These are phyloP conservation scores for Notholithocarpus densiflorus DNA, from an alignment of 306 rosid species.

Conservation along the genomic window DNA sequence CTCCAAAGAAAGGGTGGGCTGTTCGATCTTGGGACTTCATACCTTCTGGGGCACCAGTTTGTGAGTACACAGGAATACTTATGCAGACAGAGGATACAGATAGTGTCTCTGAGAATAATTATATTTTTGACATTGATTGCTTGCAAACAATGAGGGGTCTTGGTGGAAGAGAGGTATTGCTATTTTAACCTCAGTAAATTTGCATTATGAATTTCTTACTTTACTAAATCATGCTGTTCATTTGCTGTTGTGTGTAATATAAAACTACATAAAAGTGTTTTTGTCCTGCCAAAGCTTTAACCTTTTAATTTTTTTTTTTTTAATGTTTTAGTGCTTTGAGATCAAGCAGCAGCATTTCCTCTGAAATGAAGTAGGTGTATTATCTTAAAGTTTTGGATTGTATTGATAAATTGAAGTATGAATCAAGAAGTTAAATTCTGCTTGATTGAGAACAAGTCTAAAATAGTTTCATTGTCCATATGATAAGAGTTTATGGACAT, in stretches of 20 bases:
- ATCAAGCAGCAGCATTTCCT: background rate
- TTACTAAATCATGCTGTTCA: background rate
- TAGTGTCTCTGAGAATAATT: slow-evolving; percentile 56
- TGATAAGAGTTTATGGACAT: background rate
- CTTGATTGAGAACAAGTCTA: background rate
- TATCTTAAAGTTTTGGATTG: background rate
- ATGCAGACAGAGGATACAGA: slow-evolving; percentile 76
- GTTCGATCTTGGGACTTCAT: slow-evolving; percentile 97
- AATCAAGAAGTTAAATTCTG: background rate
- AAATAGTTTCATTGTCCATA: background rate
- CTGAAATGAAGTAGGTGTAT: background rate
- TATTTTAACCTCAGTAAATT: background rate
- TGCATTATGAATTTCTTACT: background rate
- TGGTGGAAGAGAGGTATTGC: slow-evolving; percentile 87
- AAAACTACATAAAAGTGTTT: background rate
- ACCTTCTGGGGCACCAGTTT: slow-evolving; percentile 95
- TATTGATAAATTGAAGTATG: background rate
- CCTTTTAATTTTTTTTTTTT: background rate
- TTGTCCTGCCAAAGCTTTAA: background rate
- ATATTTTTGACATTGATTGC: slow-evolving; percentile 91
- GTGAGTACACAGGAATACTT: slow-evolving; percentile 85
- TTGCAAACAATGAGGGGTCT: slow-evolving; percentile 88
- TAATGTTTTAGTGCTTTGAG: background rate
- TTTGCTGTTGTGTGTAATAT: background rate
- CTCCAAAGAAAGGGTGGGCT: slow-evolving; percentile 98